Evolutionary conservation across 192 early-diverging fungal species (phyloP), one percentile per base, ranked within the genome.

Genomic region (Phycomyces nitens): DNA sequence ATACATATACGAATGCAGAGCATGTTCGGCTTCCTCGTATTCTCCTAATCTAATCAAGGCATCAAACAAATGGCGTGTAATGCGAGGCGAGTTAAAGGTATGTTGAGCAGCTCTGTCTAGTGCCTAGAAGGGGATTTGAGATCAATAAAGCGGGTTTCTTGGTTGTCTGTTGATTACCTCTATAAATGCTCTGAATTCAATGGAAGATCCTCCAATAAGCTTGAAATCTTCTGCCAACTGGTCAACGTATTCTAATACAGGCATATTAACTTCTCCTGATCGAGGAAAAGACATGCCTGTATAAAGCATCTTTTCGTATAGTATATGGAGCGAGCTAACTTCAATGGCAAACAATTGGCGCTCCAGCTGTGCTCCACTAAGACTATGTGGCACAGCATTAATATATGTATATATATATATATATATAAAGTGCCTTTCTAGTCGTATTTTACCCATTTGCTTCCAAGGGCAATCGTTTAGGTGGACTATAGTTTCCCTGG

Each of bases 21-120:
- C 89, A 59, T 87, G 67, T n/a, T 84, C 78, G 0, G 89, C 90
- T 73, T 92, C 90, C 53, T 88, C 84, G 68, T 85, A 90, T 58
- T 90, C 86, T 42, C 90, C 90, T 6, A 84, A 65, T 21, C 65
- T 63, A 7, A 83, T 64, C n/a, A 89, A 77, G 0, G 82, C 70
- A 41, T 77, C 70, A 58, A 88, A 77, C 8, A 89, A 68, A 61
- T 86, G 87, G 0, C 88, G 88, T 54, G 86, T 39, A 50, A 90
- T 77, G 2, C 77, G 71, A 20, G 87, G 88, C 26, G 89, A 89
- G 65, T 90, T 86, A 75, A 87, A 89, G 0, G 89, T 89, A 52
- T 83, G 80, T 64, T 80, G 73, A 0, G 84, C 72, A 1, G 85
- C 79, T 24, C 86, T 82, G 47, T 89, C 87, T 53, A 92, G 70